A percentile compares a stretch with the other conserved stretches of the same genome.
These are phyloP conservation scores for Gryganskiella cystojenkinii DNA, from an alignment of 192 early-diverging fungal genomes.

Conservation along the genomic window DNA sequence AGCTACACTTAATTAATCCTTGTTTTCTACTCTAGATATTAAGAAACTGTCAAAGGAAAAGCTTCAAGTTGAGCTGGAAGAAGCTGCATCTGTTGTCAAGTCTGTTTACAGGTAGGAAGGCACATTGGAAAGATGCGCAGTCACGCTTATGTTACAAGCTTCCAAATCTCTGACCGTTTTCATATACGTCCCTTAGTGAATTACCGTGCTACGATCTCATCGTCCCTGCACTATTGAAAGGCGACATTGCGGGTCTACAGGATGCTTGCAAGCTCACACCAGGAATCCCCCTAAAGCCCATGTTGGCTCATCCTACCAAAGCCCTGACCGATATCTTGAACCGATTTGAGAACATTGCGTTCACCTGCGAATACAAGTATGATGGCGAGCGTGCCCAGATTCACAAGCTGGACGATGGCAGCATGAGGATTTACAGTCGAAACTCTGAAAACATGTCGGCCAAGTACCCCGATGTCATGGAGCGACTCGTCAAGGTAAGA, in stretches of 20 bases:
- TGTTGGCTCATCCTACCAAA: slow-evolving; percentile 99
- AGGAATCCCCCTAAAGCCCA: slow-evolving; percentile 96
- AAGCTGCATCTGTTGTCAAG: slow-evolving; percentile 66
- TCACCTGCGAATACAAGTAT: slow-evolving; percentile 99
- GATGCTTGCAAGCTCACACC: slow-evolving; percentile 92
- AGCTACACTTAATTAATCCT: background rate
- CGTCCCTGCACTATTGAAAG: slow-evolving; percentile 83
- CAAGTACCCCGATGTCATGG: slow-evolving; percentile 96
- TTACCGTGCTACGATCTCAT: slow-evolving; percentile 94
- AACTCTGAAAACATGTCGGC: slow-evolving; percentile 95
- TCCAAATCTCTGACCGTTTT: background rate
- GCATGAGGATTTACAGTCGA: slow-evolving; percentile 87
- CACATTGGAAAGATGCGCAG: background rate
- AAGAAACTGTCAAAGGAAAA: slow-evolving; percentile 48
- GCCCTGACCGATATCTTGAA: slow-evolving; percentile 92
- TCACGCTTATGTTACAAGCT: background rate
- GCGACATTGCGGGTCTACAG: slow-evolving; percentile 74
- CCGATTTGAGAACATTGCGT: slow-evolving; percentile 90
- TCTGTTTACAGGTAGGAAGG: slow-evolving; percentile 58
- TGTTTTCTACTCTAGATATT: slow-evolving; percentile 26
- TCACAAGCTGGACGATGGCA: slow-evolving; percentile 83
- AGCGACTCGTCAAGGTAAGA: slow-evolving; percentile 73
- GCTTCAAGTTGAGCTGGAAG: slow-evolving; percentile 38
- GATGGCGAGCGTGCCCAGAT: slow-evolving; percentile 85
- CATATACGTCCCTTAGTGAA: slow-evolving; percentile 67